Evolutionary conservation across 1,284 basidiomycete species (phyloP).

Genomic region (Cutaneotrichosporon sp.): DNA sequence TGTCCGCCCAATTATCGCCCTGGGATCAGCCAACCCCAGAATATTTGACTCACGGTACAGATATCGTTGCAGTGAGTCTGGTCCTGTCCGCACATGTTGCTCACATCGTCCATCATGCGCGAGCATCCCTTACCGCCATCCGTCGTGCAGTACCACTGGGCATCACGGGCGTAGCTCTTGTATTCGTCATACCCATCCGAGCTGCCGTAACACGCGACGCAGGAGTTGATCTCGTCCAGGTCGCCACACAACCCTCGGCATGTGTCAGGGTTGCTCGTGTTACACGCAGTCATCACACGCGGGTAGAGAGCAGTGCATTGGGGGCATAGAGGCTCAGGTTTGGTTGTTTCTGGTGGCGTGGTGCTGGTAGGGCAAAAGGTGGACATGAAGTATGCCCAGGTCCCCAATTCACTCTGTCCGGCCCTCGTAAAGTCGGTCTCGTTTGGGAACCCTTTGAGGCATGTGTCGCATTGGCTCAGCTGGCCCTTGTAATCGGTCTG

Average conservation of each 20-base stretch:
- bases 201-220: not conserved
- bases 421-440: too few species aligned
- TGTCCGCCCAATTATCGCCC: not conserved
- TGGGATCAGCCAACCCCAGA: not conserved
- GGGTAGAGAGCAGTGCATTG: not conserved
- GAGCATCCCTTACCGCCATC: not conserved
- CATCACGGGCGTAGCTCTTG: not conserved
- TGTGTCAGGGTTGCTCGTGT: not conserved
- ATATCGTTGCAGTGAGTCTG: not conserved
- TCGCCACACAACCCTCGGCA: not conserved
- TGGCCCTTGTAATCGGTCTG: too few species aligned
- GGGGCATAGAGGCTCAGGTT: not conserved
- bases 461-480: too few species aligned
- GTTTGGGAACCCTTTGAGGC: too few species aligned
- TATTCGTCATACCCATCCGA: not conserved
- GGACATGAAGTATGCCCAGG: too few species aligned
- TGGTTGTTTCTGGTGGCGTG: too few species aligned
- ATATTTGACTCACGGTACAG: not conserved
- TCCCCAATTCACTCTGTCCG: too few species aligned
- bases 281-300: not conserved
- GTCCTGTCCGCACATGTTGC: not conserved
- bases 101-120: not conserved
- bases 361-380: too few species aligned
- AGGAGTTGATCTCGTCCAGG: not conserved
- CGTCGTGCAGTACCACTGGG: not conserved